Evolutionary conservation across 2,329 filamentous ascomycete genomes (phyloP).

Genomic region (Pseudogymnoascus sp.): DNA sequence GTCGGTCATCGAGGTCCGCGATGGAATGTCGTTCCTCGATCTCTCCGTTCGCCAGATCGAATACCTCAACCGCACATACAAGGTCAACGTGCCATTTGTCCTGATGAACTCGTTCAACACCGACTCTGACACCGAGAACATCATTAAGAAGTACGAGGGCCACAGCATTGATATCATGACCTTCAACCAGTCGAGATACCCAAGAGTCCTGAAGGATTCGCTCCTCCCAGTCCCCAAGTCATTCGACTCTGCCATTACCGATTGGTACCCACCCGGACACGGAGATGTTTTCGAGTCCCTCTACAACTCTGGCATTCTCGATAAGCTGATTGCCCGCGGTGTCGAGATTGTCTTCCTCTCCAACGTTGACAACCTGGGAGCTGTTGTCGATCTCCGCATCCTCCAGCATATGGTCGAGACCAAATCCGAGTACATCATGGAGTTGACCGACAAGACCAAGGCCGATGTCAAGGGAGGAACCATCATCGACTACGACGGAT

Average conservation of each 20-base stretch:
- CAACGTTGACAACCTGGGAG: conserved; percentile 97
- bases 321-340: conserved; percentile 89
- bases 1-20: conserved; percentile 98
- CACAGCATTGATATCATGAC: conserved; percentile 99
- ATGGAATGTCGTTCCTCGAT: conserved; percentile 99
- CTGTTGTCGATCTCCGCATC: conserved; percentile 95
- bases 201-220: conserved; percentile 96
- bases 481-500: conserved; percentile 98
- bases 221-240: conserved; percentile 90
- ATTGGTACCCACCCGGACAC: conserved; percentile 99
- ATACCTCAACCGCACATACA: conserved; percentile 96
- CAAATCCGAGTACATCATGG: conserved; percentile 98
- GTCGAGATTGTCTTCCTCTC: conserved; percentile 98
- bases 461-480: conserved; percentile 99
- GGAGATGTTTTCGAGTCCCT: conserved; percentile 99
- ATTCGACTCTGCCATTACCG: conserved; percentile 77
- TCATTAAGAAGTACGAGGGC: conserved; percentile 99
- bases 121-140: conserved; percentile 92
- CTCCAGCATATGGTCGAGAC: conserved; percentile 99
- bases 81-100: conserved; percentile 94
- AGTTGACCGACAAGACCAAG: conserved; percentile 99
- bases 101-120: conserved; percentile 99
- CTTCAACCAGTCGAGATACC: conserved; percentile 99
- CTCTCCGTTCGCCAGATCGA: conserved; percentile 98
- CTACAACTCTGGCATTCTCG: conserved; percentile 97